Base-by-base conservation (phyloP, 306 rosid genomes). In the Cyamopsis tetragonoloba region DNA sequence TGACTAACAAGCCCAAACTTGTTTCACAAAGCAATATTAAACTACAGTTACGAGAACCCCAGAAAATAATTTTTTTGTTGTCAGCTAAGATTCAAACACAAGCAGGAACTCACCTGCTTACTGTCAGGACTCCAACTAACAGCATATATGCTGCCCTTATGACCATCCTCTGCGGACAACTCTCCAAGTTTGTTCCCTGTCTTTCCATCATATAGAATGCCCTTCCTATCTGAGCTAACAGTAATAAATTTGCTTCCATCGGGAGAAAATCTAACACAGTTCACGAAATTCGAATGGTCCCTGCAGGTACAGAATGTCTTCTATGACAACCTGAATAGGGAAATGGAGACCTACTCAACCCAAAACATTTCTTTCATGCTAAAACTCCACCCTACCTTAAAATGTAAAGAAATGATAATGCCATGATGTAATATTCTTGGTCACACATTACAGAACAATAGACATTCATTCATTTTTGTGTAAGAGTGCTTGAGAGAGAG, bases 81-180 rank as follows among this genome's bases (percentile, higher is more conserved):
- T n/a, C n/a, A n/a, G n/a, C n/a, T 56, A 14, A 49, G 66, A 50
- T 49, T 37, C 37, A 44, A 49, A 46, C 53, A 42, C 66, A 54
- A 62, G 46, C 64, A 28, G 6, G 35, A 38, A 46, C 44, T 66
- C 28, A 95, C 97, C 91, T 82, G 87, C 81, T 88, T 95, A 14
- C 97, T 87, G 83, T 95, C 91, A 67, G 95, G 89, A 79, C 96
- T 90, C 96, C 97, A 95, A 72, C 96, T 85, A 77, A 82, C 87
- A 63, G 97, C 95, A 81, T 95, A 95, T 72, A 95, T 88, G 79
- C 95, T 95, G 41, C 99, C 99, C 48, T 83, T 90, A 78, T 95
- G 97, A 43, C 96, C 95, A 56, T 82, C 95, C 76, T 86, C 95
- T 4, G 89, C 57, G 4, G 88, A 81, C 58, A 95, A 82, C 73